Conservation (phyloP, 176 grass and related monocot species). For the Lolium rigidum region DNA sequence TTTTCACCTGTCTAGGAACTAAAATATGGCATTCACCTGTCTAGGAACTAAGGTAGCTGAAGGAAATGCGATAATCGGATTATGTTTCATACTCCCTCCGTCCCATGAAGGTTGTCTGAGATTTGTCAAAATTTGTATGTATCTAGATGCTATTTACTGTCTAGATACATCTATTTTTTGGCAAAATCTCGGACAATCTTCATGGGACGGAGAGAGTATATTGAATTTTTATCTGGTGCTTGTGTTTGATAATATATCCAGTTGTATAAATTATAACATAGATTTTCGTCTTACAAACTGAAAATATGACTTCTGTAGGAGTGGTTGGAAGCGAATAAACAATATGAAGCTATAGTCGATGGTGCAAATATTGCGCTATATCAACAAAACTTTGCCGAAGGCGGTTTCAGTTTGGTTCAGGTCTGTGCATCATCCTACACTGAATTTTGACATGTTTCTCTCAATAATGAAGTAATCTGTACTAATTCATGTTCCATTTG, state of each 20-base stretch:
- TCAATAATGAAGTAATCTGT: neutral
- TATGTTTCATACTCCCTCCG: neutral
- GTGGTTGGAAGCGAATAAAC: conserved; percentile 68
- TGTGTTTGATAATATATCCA: neutral
- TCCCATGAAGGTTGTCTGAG: no score
- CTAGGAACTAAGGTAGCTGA: no score
- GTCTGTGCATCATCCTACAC: conserved; percentile 50
- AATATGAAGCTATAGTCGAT: conserved; percentile 74
- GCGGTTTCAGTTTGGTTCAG: conserved; percentile 85
- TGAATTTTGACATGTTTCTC: neutral
- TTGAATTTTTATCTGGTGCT: neutral
- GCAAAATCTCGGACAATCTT: no score
- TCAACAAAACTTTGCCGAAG: conserved; percentile 94
- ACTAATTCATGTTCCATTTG: conserved; percentile 40
- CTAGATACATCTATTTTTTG: no score
- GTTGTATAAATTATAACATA: neutral
- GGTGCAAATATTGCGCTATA: conserved; percentile 92
- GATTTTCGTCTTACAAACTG: neutral
- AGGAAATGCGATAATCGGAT: no score
- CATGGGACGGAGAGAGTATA: no score
- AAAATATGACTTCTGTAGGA: conserved; percentile 51
- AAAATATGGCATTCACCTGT: no score
- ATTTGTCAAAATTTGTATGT: no score
- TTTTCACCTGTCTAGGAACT: conserved; percentile 16
- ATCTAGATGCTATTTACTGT: no score